Evolutionary conservation across 768 basidiomycete genomes (phyloP).

Genomic region (Psilocybe azurescens): DNA sequence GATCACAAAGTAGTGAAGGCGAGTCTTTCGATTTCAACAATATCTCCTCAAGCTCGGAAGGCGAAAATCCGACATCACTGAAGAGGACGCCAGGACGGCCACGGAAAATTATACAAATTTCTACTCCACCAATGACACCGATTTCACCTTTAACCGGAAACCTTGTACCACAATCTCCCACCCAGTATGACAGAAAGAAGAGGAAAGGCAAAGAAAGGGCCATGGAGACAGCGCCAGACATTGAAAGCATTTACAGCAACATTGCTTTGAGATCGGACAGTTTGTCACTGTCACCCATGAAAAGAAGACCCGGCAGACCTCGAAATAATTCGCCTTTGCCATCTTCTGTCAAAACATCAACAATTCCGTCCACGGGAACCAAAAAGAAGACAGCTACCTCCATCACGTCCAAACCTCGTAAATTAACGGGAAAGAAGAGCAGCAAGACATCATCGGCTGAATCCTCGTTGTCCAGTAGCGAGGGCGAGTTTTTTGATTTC

Average conservation of each 20-base stretch:
- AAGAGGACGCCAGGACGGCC: constrained; percentile 19
- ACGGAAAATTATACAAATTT: constrained; percentile 2
- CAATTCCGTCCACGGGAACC: not conserved
- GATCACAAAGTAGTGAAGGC: constrained; percentile 19
- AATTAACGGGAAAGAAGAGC: not conserved
- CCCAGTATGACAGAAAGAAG: not conserved
- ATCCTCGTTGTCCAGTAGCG: constrained; percentile 22
- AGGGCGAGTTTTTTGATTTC: constrained; percentile 35
- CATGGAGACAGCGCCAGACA: not conserved
- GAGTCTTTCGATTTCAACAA: constrained; percentile 23
- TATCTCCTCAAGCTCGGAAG: constrained; percentile 21
- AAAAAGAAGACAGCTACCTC: not conserved
- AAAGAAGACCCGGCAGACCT: constrained; percentile 13
- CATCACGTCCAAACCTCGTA: not conserved
- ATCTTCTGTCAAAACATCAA: not conserved
- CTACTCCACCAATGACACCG: not conserved
- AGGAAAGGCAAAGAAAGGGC: constrained; percentile 1
- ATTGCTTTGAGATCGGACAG: constrained; percentile 3
- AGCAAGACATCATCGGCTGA: not conserved
- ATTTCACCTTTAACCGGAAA: not conserved
- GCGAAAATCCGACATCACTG: constrained; percentile 5
- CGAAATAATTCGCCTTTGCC: constrained; percentile 7
- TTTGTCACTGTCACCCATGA: not conserved
- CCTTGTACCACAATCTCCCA: not conserved
- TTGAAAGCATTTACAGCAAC: not conserved